phyloP scores from a whole-genome alignment of 768 basidiomycete genomes.

The Flagelloscypha sp. region DNA sequence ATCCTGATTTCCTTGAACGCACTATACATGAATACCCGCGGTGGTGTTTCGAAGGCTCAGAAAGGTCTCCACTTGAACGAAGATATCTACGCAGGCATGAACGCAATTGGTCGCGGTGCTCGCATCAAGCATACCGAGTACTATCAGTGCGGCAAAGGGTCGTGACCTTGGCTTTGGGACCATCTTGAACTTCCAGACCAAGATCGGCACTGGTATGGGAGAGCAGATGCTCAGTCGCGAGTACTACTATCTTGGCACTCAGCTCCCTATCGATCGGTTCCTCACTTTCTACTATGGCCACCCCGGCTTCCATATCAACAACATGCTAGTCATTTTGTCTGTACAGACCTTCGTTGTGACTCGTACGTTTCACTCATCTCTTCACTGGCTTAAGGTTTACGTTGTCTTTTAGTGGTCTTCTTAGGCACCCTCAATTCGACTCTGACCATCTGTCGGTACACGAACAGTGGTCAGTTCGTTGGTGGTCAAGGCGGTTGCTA shows the following conservation, averaged over 20 bases:
- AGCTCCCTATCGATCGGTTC: conserved; percentile 96
- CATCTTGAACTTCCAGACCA: conserved; percentile 99
- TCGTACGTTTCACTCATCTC: conserved; percentile 39
- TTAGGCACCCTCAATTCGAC: conserved; percentile 96
- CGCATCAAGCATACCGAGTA: conserved; percentile 99
- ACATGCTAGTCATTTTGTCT: conserved; percentile 96
- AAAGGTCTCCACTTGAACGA: conserved; percentile 98
- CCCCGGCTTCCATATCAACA: conserved; percentile 99
- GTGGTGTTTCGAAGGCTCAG: conserved; percentile 98
- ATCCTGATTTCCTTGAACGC: conserved; percentile 99
- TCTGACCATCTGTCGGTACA: conserved; percentile 79
- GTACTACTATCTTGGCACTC: conserved; percentile 98
- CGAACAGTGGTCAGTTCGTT: conserved; percentile 70
- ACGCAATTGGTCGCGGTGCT: conserved; percentile 94
- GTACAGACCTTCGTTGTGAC: conserved; percentile 98
- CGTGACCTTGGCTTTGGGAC: conserved; percentile 99
- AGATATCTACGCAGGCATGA: conserved; percentile 99
- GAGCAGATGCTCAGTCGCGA: conserved; percentile 99
- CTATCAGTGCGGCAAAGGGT: conserved; percentile 98
- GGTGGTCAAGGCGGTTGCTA: conserved; percentile 90
- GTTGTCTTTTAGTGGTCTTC: conserved; percentile 58
- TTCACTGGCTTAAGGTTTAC: conserved; percentile 8
- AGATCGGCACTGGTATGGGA: conserved; percentile 99
- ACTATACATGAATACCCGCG: conserved; percentile 96
- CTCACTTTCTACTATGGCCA: conserved; percentile 99